phyloP scores from a whole-genome alignment of 768 basidiomycete genomes.

The Podaxis sp. region DNA sequence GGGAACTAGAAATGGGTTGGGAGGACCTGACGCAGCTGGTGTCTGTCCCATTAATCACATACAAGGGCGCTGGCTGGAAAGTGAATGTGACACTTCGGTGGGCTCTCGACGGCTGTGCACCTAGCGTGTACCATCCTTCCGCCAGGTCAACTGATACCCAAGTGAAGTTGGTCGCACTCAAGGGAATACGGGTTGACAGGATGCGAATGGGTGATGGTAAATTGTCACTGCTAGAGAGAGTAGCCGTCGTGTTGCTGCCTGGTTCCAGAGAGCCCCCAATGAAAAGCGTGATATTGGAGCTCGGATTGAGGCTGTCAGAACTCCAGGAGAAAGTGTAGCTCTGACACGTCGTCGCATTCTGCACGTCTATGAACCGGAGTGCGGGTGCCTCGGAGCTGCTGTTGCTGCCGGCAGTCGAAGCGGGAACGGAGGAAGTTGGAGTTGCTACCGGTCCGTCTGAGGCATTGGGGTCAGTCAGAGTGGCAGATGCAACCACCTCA shows the following conservation, averaged over 20 bases:
- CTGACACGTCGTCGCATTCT: slow-evolving; percentile 26
- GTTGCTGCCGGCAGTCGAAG: background rate
- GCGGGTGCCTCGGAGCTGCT: slow-evolving; percentile 4
- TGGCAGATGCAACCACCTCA: background rate
- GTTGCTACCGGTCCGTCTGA: background rate
- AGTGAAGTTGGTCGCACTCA: slow-evolving; percentile 17
- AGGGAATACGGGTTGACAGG: slow-evolving; percentile 21
- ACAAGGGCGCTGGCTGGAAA: slow-evolving; percentile 24
- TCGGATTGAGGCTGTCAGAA: slow-evolving; percentile 7
- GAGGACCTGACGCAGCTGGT: slow-evolving; percentile 17
- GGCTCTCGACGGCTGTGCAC: slow-evolving; percentile 14
- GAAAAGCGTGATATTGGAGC: slow-evolving; percentile 17
- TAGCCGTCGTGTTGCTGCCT: slow-evolving; percentile 3
- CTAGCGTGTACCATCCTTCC: slow-evolving; percentile 26
- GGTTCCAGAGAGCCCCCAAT: background rate
- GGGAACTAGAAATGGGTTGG: background rate
- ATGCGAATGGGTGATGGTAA: slow-evolving; percentile 14
- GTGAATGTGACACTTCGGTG: slow-evolving; percentile 16
- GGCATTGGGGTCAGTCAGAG: background rate
- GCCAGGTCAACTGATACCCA: slow-evolving; percentile 29
- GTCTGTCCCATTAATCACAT: slow-evolving; percentile 21
- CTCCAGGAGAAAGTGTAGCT: slow-evolving; percentile 22
- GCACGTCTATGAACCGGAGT: slow-evolving; percentile 20
- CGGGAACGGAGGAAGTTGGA: background rate
- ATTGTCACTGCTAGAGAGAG: slow-evolving; percentile 12